These are phyloP conservation scores for Colletotrichum neosansevieriae DNA, from an alignment of 2,329 filamentous ascomycete species.

Conservation along the genomic window DNA sequence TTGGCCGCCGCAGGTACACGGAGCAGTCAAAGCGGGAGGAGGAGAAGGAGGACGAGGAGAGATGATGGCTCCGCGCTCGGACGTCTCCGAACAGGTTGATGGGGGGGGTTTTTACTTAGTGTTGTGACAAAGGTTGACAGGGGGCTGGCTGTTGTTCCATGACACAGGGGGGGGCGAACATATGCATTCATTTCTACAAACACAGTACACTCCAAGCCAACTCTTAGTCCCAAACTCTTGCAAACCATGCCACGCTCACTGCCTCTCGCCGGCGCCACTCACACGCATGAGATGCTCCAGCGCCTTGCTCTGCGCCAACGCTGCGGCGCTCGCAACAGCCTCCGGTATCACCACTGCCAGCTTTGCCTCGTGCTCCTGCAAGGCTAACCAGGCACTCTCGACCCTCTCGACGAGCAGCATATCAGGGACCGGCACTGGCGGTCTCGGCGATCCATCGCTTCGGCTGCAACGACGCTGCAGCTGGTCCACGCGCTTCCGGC, in stretches of 20 bases:
- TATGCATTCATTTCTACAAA: neutral
- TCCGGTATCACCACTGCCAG: too few species aligned
- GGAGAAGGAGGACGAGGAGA: neutral
- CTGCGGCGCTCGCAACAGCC: too few species aligned
- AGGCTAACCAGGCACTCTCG: neutral
- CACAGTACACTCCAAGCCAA: neutral
- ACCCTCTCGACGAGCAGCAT: neutral
- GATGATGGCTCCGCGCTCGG: neutral
- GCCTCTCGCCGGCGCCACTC: too few species aligned
- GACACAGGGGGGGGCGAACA: neutral
- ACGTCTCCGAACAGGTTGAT: neutral
- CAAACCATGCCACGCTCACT: too few species aligned
- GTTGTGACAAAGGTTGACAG: neutral
- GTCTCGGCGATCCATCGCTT: neutral
- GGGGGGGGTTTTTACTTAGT: neutral
- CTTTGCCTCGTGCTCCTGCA: neutral
- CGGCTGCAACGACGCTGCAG: neutral
- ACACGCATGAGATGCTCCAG: too few species aligned
- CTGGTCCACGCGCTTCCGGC: neutral
- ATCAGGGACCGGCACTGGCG: neutral
- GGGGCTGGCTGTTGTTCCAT: neutral
- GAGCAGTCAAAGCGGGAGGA: conserved; percentile 1
- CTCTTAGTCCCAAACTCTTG: neutral
- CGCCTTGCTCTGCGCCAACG: too few species aligned
- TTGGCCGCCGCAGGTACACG: neutral